Evolutionary conservation across 495 filamentous ascomycete species (phyloP), one percentile per base, ranked within the genome.

Genomic region (Neurospora sublineolata): DNA sequence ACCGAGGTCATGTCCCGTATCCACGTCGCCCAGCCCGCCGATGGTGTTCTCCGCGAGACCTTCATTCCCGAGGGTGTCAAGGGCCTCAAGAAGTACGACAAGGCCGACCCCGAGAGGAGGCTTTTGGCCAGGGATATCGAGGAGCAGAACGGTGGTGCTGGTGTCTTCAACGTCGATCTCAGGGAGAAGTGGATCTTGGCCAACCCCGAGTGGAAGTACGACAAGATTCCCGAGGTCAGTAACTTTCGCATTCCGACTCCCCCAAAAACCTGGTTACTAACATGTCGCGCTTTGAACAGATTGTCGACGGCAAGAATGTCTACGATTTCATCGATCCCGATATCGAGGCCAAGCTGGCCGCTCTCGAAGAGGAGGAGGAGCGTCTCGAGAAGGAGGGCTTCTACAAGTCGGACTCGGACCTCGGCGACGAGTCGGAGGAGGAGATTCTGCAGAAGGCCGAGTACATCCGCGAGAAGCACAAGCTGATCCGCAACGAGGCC

Each of bases 311-410:
- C 78, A 93, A 92, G 85, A 98, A 99, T 82, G 92, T 99, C 39
- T 93, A 93, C 84, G 95, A 99, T 79, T 99, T 91, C 79, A 89
- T 98, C 78, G 95, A 98, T 75, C 94, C 95, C 1, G 95, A 99
- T 72, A 98, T 99, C 80, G 95, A 97, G 75, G 85, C 87, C 72
- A 97, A 94, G 82, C 86, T 99, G 44, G 89, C 89, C 37, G 93
- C 93, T 60, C 85, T 99, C 42, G 95, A 99, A 80, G 94, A 93
- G 71, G 95, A 99, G 77, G 95, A 99, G 77, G 94, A 97, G 82
- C 89, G 89, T 70, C 86, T 98, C 4, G 89, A 97, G 82, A 90
- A 88, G 14, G 89, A 93, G 41, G 94, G 94, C 60, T 94, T 88
- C 84, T 95, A 96, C 81, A 87, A 78, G 82, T 86, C 71, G 80